These are phyloP conservation scores for Aspergillus caelatus DNA, from an alignment of 2,329 filamentous ascomycete genomes.

Conservation along the genomic window DNA sequence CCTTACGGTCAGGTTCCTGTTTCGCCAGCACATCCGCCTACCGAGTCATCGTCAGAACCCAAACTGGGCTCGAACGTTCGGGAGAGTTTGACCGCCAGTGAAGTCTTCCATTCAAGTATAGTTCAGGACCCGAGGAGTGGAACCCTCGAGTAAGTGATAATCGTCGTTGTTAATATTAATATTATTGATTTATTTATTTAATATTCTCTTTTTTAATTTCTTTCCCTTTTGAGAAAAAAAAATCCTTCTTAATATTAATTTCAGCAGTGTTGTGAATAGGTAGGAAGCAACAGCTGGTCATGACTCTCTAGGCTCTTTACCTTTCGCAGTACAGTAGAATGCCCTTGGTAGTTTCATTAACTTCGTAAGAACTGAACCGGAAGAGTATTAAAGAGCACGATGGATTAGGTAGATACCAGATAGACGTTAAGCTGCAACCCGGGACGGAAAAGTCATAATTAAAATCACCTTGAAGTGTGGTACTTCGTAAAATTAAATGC, in stretches of 20 bases:
- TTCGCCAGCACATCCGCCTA: slow-evolving; percentile 13
- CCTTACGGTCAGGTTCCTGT: slow-evolving; percentile 5
- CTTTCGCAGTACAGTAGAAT: not conserved
- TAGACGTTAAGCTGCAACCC: not conserved
- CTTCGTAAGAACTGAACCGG: not conserved
- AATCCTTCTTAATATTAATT: not conserved
- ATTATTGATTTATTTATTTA: slow-evolving; percentile 1
- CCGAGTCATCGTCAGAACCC: slow-evolving; percentile 15
- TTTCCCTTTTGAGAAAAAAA: not conserved
- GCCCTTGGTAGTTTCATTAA: too few relatives aligned
- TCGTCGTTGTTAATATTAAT: slow-evolving; percentile 5
- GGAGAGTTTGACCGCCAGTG: slow-evolving; percentile 22
- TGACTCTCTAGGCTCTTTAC: not conserved
- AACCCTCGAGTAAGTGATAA: slow-evolving; percentile 20
- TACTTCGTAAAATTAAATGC: slow-evolving; percentile 15
- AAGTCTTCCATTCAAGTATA: slow-evolving; percentile 23
- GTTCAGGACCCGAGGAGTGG: slow-evolving; percentile 17
- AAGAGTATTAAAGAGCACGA: not conserved
- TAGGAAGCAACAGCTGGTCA: not conserved
- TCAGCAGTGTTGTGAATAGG: not conserved
- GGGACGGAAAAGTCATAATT: slow-evolving; percentile 5
- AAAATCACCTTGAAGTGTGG: not conserved
- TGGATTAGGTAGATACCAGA: not conserved
- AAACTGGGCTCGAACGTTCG: slow-evolving; percentile 25
- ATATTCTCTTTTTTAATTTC: not conserved